Percentiles rank a stretch among this genome's conserved stretches.
phyloP scores from a whole-genome alignment of 768 basidiomycete genomes.

The Filobasidium wieringae region DNA sequence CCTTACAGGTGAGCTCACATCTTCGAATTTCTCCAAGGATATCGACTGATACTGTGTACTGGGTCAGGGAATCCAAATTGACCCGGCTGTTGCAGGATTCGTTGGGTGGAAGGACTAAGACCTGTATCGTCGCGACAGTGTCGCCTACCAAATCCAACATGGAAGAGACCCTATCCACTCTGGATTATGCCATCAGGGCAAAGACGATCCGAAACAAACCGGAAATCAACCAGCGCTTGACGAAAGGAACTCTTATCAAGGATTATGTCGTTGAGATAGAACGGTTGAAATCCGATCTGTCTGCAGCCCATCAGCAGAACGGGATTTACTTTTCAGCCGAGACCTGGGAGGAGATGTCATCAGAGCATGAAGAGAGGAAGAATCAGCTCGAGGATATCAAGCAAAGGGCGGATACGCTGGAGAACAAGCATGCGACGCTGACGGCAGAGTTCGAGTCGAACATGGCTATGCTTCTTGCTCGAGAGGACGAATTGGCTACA shows the following conservation, averaged over 20 bases:
- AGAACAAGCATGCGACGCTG: constrained; percentile 60
- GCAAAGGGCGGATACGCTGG: constrained; percentile 69
- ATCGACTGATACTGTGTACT: background rate
- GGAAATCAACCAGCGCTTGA: constrained; percentile 88
- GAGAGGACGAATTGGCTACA: constrained; percentile 61
- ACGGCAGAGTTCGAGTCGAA: constrained; percentile 88
- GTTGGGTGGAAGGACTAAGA: constrained; percentile 92
- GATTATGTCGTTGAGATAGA: constrained; percentile 92
- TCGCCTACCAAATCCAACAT: constrained; percentile 86
- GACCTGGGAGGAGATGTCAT: constrained; percentile 68
- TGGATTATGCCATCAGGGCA: constrained; percentile 90
- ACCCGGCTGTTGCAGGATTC: constrained; percentile 97
- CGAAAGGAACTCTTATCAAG: constrained; percentile 77
- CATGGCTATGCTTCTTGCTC: constrained; percentile 59
- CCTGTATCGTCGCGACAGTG: constrained; percentile 91
- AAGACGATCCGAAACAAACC: constrained; percentile 93
- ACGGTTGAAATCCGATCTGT: constrained; percentile 64
- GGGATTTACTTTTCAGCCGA: constrained; percentile 90
- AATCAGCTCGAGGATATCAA: constrained; percentile 72
- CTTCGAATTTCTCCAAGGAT: background rate
- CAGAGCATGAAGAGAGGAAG: constrained; percentile 62
- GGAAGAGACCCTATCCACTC: constrained; percentile 93
- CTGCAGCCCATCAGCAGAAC: constrained; percentile 86
- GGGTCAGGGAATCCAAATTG: constrained; percentile 67
- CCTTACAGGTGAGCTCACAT: constrained; percentile 72